phyloP scores from a whole-genome alignment of 192 early-diverging fungal species.

The Coemansia sp. region DNA sequence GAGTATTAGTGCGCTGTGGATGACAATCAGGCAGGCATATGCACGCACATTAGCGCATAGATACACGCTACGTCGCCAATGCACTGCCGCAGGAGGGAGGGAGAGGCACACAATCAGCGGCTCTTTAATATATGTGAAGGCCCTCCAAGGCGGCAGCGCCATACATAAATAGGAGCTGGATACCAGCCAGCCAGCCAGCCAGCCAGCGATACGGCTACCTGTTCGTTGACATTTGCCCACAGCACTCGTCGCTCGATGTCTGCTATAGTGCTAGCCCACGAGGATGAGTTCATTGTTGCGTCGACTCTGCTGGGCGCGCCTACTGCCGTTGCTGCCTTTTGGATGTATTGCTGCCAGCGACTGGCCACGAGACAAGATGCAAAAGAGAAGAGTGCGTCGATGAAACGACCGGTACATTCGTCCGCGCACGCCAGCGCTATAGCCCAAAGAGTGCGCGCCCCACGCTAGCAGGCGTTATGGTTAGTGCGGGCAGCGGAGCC shows the following conservation, averaged over 20 bases:
- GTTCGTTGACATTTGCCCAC: constrained; percentile 14
- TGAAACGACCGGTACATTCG: background rate
- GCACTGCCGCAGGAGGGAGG: constrained; percentile 6
- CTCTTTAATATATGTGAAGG: constrained; percentile 27
- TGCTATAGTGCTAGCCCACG: constrained; percentile 23
- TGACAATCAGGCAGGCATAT: background rate
- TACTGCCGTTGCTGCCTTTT: background rate
- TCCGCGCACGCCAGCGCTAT: background rate
- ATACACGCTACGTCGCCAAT: background rate
- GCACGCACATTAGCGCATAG: constrained; percentile 3
- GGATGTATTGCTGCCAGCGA: background rate
- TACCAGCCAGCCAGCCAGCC: background rate
- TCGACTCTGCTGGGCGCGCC: background rate
- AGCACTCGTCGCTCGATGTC: constrained; percentile 45
- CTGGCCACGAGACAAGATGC: background rate
- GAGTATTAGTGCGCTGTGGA: background rate
- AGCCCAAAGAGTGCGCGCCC: background rate
- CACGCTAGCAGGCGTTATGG: background rate
- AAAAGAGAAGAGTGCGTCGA: background rate
- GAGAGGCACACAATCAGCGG: constrained; percentile 2
- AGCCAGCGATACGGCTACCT: constrained; percentile 19
- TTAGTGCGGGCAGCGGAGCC: background rate
- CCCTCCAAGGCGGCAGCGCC: constrained; percentile 1
- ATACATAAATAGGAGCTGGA: constrained; percentile 3
- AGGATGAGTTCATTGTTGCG: constrained; percentile 14